A percentile compares a stretch with the other conserved stretches of the same genome.
Evolutionary conservation across 2,329 filamentous ascomycete species (phyloP).

Genomic region (Paraconiothyrium brasiliense): DNA sequence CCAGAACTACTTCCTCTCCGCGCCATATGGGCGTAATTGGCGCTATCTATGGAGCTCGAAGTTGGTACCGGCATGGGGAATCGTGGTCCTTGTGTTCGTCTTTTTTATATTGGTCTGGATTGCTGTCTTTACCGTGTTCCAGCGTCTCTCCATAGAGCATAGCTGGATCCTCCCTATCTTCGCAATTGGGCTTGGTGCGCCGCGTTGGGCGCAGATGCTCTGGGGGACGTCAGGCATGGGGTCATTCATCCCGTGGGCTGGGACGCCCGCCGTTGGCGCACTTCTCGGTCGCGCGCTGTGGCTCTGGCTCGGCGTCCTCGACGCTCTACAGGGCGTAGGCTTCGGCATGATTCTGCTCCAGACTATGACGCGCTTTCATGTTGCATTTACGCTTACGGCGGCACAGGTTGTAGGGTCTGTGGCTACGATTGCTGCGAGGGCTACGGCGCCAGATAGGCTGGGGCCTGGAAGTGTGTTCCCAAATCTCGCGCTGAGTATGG

Average conservation of each 20-base stretch:
- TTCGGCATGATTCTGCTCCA: constrained; percentile 74
- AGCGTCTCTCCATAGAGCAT: constrained; percentile 66
- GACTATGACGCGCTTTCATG: constrained; percentile 71
- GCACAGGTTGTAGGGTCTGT: constrained; percentile 70
- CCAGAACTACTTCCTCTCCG: constrained; percentile 73
- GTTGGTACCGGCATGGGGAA: constrained; percentile 65
- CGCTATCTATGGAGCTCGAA: constrained; percentile 68
- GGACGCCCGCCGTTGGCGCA: constrained; percentile 62
- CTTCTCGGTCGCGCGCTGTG: constrained; percentile 67
- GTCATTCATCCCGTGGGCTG: constrained; percentile 66
- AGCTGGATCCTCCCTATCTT: constrained; percentile 74
- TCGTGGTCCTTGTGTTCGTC: constrained; percentile 64
- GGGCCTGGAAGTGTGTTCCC: constrained; percentile 71
- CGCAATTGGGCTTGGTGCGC: constrained; percentile 71
- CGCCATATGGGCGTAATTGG: constrained; percentile 75
- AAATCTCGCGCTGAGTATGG: constrained; percentile 63
- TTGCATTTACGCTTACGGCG: constrained; percentile 67
- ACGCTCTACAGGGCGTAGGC: constrained; percentile 71
- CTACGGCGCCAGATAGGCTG: constrained; percentile 67
- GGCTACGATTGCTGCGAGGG: constrained; percentile 69
- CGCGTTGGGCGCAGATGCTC: constrained; percentile 73
- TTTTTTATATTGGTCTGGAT: constrained; percentile 68
- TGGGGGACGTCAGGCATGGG: constrained; percentile 71
- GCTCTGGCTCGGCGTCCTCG: constrained; percentile 74
- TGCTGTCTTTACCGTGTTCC: constrained; percentile 61